Evolutionary conservation across 805 yeast genomes (phyloP).

Genomic region (Lipomyces spencermartinsiae): DNA sequence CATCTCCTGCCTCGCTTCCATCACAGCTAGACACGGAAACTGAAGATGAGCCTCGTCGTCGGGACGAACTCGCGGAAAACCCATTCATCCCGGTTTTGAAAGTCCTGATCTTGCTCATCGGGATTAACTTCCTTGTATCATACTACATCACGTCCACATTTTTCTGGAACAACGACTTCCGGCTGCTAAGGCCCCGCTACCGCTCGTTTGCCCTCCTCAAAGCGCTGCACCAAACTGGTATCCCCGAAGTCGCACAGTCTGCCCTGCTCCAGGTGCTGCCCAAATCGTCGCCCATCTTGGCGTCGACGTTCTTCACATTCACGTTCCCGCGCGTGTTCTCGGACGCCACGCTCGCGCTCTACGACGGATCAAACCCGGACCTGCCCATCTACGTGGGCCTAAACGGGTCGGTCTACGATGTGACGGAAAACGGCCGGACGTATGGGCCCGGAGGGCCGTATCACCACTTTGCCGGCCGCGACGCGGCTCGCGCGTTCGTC

Average conservation of each 20-base stretch:
- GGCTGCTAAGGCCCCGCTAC: slow-evolving; percentile 55
- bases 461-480: slow-evolving; percentile 64
- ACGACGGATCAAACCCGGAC: slow-evolving; percentile 56
- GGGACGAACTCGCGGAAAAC: background rate
- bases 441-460: slow-evolving; percentile 70
- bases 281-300: slow-evolving; percentile 12
- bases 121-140: slow-evolving; percentile 57
- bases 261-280: slow-evolving; percentile 3
- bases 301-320: slow-evolving; percentile 24
- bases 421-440: slow-evolving; percentile 54
- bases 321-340: slow-evolving; percentile 49
- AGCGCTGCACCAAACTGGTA: background rate
- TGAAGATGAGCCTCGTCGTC: background rate
- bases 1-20: background rate
- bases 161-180: slow-evolving; percentile 68
- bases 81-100: slow-evolving; percentile 8
- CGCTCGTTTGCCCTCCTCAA: slow-evolving; percentile 42
- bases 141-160: slow-evolving; percentile 63
- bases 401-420: slow-evolving; percentile 70
- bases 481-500: slow-evolving; percentile 70
- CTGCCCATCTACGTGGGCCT: slow-evolving; percentile 66
- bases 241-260: slow-evolving; percentile 6
- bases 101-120: slow-evolving; percentile 42
- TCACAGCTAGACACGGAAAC: background rate
- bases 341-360: slow-evolving; percentile 54